phyloP scores from a whole-genome alignment of 2,329 filamentous ascomycete species.

The Gliomastix tumulicola region DNA sequence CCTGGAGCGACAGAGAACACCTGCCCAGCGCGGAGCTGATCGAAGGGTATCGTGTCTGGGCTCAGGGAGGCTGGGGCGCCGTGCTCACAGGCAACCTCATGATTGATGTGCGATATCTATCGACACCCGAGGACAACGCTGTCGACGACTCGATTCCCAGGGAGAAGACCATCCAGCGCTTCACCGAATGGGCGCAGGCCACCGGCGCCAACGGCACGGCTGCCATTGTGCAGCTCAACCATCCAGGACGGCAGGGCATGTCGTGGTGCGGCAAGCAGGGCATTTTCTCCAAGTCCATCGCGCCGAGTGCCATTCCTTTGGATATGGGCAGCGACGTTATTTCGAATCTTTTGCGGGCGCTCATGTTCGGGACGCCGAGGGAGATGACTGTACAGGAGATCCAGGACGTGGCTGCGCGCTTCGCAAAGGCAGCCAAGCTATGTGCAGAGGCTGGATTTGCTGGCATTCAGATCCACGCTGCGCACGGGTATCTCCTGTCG shows the following conservation, averaged over 20 bases:
- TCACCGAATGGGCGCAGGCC: conserved; percentile 25
- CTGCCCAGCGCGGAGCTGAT: conserved; percentile 33
- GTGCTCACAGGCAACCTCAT: conserved; percentile 44
- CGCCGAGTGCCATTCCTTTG: conserved; percentile 34
- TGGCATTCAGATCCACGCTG: conserved; percentile 37
- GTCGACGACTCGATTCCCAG: conserved; percentile 19
- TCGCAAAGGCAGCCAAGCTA: conserved; percentile 44
- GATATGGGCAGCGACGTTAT: conserved; percentile 29
- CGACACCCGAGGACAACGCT: conserved; percentile 22
- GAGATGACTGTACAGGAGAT: conserved; percentile 51
- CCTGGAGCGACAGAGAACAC: conserved; percentile 28
- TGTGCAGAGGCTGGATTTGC: conserved; percentile 36
- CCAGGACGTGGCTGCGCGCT: conserved; percentile 40
- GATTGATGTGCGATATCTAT: conserved; percentile 29
- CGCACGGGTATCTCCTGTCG: conserved; percentile 51
- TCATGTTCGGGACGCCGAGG: conserved; percentile 45
- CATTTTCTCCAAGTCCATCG: conserved; percentile 28
- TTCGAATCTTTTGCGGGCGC: conserved; percentile 15
- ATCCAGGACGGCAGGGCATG: conserved; percentile 37
- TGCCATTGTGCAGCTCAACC: conserved; percentile 36
- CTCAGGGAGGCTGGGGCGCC: conserved; percentile 44
- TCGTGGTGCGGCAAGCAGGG: conserved; percentile 26
- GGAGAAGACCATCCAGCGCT: conserved; percentile 21
- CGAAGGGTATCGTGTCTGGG: conserved; percentile 45
- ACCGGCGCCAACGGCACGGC: conserved; percentile 24